These are phyloP conservation scores for Penicillium sp. DNA, from an alignment of 2,329 filamentous ascomycete species.

Conservation along the genomic window DNA sequence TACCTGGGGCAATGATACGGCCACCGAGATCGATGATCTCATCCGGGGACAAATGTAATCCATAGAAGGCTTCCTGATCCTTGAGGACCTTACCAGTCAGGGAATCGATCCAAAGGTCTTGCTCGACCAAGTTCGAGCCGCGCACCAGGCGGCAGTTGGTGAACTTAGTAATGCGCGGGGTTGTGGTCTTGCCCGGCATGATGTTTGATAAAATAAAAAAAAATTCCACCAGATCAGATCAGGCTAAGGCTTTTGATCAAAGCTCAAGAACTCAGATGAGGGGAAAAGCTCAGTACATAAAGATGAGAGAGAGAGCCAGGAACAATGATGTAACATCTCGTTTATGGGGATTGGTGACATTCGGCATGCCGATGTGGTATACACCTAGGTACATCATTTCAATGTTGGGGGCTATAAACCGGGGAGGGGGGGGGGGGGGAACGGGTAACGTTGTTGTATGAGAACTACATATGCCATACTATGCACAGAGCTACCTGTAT, in stretches of 20 bases:
- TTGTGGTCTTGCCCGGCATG: conserved; percentile 39
- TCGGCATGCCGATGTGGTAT: conserved; percentile 26
- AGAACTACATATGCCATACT: no score
- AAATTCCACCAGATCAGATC: neutral
- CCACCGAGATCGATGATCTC: conserved; percentile 75
- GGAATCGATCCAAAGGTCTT: conserved; percentile 88
- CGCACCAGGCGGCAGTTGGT: conserved; percentile 81
- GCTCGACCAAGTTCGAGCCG: conserved; percentile 64
- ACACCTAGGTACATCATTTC: neutral
- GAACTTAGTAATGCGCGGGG: conserved; percentile 70
- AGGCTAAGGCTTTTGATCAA: neutral
- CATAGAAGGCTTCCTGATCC: conserved; percentile 60
- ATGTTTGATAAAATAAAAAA: conserved; percentile 21
- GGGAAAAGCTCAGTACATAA: conserved; percentile 6
- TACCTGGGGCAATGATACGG: conserved; percentile 77
- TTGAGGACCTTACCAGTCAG: conserved; percentile 76
- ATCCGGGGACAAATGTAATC: conserved; percentile 58
- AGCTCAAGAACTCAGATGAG: neutral
- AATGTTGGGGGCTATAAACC: neutral
- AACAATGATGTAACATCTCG: conserved; percentile 21
- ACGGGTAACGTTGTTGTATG: no score
- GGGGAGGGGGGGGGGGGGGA: no score
- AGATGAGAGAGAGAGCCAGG: conserved; percentile 1
- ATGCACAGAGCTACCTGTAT: no score
- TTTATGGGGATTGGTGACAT: conserved; percentile 18